Base-by-base conservation (phyloP, 768 basidiomycete genomes). In the Ramaria sp. region DNA sequence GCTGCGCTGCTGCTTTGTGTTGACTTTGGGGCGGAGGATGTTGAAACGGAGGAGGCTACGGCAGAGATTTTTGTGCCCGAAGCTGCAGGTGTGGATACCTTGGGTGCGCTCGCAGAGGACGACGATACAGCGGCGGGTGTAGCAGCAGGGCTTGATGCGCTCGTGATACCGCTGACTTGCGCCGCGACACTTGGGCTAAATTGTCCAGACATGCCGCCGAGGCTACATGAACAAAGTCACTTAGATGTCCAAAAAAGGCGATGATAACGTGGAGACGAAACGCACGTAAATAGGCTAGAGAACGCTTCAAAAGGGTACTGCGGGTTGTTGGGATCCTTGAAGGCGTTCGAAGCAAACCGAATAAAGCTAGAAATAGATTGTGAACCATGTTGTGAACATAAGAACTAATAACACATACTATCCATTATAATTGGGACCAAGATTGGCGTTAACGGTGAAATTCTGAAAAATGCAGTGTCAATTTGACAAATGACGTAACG, bases 201-300 rank as follows among this genome's bases (percentile, higher is more conserved):
- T 0, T 63, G 62, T 30, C 90, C 90, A 3, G 73, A 76, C 89
- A 90, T 90, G 55, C 73, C 69, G n/a, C 67, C 60, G 64, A 92
- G 59, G 7, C 85, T 88, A 58, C 44, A 50, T 22, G 2, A 9
- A 34, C 8, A 13, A 34, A 13, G 32, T 34, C 32, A 34, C 32
- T 34, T 34, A 24, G 42, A 37, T n/a, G n/a, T 22, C 55, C 22
- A 39, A 53, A 24, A 15, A 52, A 16, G 55, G 41, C 53, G 24
- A 25, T 8, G 15, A 37, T 44, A 37, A 20, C n/a, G 24, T 16
- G 12, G 28, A 45, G 13, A 48, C 32, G 10, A 37, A 52, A 69
- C 82, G 59, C 63, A 90, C 88, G 71, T 70, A 73, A 89, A 92
- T 61, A 77, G 78, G 59, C 89, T 77, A 6, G 88, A 88, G 73